phyloP scores from a whole-genome alignment of 2,329 filamentous ascomycete genomes.

The Aspergillus awamori region DNA sequence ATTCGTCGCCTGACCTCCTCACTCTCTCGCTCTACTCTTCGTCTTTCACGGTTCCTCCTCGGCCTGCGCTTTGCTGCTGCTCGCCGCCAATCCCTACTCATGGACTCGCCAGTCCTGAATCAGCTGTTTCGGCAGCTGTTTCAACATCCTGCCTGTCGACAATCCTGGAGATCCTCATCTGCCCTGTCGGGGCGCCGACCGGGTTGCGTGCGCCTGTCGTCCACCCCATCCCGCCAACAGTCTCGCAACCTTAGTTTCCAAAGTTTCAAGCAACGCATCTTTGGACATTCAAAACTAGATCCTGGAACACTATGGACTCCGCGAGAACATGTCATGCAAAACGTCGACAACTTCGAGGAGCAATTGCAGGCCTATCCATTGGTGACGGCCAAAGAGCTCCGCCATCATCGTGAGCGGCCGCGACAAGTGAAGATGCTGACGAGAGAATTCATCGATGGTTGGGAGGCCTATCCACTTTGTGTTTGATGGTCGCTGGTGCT shows the following conservation, averaged over 20 bases:
- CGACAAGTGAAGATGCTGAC: slow-evolving; percentile 93
- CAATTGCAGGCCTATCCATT: slow-evolving; percentile 82
- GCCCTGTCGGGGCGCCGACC: slow-evolving; percentile 25
- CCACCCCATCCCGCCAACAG: slow-evolving; percentile 33
- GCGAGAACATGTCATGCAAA: too few relatives aligned
- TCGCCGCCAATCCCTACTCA: slow-evolving; percentile 41
- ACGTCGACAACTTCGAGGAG: slow-evolving; percentile 62
- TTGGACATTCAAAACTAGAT: too few relatives aligned
- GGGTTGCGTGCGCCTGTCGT: slow-evolving; percentile 24
- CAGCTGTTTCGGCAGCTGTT: slow-evolving; percentile 86
- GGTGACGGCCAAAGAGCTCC: slow-evolving; percentile 80
- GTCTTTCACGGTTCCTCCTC: slow-evolving; percentile 8
- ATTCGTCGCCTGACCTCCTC: slow-evolving; percentile 21
- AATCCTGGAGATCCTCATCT: slow-evolving; percentile 52
- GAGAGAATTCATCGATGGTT: slow-evolving; percentile 95
- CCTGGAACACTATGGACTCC: too few relatives aligned
- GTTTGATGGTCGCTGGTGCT: not conserved
- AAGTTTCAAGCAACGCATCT: too few relatives aligned
- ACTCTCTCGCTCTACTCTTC: slow-evolving; percentile 19
- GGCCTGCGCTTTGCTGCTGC: slow-evolving; percentile 10
- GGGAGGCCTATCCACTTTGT: slow-evolving; percentile 25
- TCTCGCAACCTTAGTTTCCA: slow-evolving; percentile 25
- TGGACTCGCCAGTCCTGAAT: slow-evolving; percentile 80
- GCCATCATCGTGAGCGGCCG: slow-evolving; percentile 72
- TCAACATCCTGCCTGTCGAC: slow-evolving; percentile 66